phyloP scores from a whole-genome alignment of 108 stramenopile species.

The Cyclostephanos invisitatus region DNA sequence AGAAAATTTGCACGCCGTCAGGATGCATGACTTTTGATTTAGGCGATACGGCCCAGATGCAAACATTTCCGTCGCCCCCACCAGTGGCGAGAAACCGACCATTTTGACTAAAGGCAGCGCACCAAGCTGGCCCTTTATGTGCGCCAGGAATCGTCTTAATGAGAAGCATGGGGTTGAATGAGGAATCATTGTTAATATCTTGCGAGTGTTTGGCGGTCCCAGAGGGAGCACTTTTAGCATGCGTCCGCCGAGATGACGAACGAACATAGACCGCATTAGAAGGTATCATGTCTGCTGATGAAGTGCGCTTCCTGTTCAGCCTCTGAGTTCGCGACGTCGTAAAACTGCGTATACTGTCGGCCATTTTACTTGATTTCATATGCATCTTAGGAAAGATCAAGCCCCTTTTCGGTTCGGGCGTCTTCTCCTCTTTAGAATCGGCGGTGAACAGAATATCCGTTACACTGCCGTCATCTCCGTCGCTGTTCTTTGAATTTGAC shows the following conservation, averaged over 20 bases:
- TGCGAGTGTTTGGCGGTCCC: slow-evolving; percentile 3
- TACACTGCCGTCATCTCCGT: not conserved
- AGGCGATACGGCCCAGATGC: slow-evolving; percentile 50
- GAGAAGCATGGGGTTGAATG: slow-evolving; percentile 48
- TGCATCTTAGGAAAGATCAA: slow-evolving; percentile 3
- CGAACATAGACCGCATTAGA: slow-evolving; percentile 39
- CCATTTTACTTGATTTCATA: slow-evolving; percentile 22
- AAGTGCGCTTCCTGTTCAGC: slow-evolving; percentile 23
- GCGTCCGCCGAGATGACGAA: slow-evolving; percentile 24
- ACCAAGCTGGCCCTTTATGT: slow-evolving; percentile 57
- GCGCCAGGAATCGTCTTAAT: slow-evolving; percentile 37
- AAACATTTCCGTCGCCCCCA: slow-evolving; percentile 48
- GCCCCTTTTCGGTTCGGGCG: not conserved
- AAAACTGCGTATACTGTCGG: slow-evolving; percentile 14
- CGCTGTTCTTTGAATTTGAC: not conserved
- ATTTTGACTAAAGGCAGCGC: slow-evolving; percentile 43
- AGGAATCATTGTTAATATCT: slow-evolving; percentile 2
- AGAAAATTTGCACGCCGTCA: slow-evolving; percentile 5
- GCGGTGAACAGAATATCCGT: not conserved
- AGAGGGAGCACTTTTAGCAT: slow-evolving; percentile 9
- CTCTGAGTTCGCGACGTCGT: slow-evolving; percentile 10
- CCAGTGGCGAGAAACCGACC: slow-evolving; percentile 53
- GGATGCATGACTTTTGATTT: slow-evolving; percentile 39
- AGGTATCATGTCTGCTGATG: slow-evolving; percentile 30
- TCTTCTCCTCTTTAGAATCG: not conserved